Evolutionary conservation across 2,329 filamentous ascomycete species (phyloP).

Genomic region (Lecanosticta acicola): DNA sequence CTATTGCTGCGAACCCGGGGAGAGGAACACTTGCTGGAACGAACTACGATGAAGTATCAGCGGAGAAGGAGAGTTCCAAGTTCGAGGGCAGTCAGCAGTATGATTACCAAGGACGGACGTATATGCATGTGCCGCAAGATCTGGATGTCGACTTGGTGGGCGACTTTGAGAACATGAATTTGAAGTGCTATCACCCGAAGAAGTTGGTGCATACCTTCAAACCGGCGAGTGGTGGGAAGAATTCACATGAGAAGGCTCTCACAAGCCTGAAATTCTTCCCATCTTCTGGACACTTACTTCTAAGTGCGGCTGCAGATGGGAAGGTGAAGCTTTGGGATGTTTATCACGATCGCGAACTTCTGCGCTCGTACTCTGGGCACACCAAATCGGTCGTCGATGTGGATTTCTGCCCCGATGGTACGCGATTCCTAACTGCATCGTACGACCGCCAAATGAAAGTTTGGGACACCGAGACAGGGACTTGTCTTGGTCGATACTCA

Average conservation of each 20-base stretch:
- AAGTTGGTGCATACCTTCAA: slow-evolving; percentile 90
- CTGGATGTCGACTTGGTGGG: slow-evolving; percentile 75
- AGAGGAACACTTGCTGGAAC: slow-evolving; percentile 47
- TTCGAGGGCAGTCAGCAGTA: slow-evolving; percentile 79
- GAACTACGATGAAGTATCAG: slow-evolving; percentile 45
- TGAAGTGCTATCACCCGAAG: slow-evolving; percentile 70
- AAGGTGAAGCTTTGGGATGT: slow-evolving; percentile 94
- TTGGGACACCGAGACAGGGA: slow-evolving; percentile 95
- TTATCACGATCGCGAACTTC: slow-evolving; percentile 80
- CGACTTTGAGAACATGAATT: slow-evolving; percentile 62
- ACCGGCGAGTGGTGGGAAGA: slow-evolving; percentile 49
- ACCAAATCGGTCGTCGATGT: slow-evolving; percentile 85
- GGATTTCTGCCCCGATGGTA: slow-evolving; percentile 76
- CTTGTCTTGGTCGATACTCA: slow-evolving; percentile 80
- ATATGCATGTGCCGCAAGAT: slow-evolving; percentile 95
- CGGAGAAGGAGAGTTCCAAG: slow-evolving; percentile 64
- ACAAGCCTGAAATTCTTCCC: slow-evolving; percentile 90
- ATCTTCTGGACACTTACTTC: slow-evolving; percentile 73
- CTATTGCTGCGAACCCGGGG: slow-evolving; percentile 53
- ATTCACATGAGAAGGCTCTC: slow-evolving; percentile 64
- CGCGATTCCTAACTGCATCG: slow-evolving; percentile 80
- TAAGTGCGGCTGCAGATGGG: slow-evolving; percentile 83
- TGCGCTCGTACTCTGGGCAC: slow-evolving; percentile 89
- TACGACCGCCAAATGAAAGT: slow-evolving; percentile 95
- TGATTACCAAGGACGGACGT: slow-evolving; percentile 93